Conservation (phyloP, 2,329 filamentous ascomycete species). For the Fonsecaea monophora region DNA sequence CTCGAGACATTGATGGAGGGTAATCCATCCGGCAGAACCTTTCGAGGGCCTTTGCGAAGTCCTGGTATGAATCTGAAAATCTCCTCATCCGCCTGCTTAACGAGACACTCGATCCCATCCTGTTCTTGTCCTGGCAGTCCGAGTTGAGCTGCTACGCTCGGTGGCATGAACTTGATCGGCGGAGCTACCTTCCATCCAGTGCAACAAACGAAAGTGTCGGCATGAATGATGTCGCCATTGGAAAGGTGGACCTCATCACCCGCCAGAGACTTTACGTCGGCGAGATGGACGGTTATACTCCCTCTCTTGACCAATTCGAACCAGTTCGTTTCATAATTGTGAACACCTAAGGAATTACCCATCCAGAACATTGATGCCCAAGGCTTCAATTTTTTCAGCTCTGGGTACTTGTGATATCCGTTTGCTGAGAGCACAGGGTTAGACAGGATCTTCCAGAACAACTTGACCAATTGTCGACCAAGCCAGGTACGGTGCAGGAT, state of each 20-base stretch:
- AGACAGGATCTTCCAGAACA: constrained; percentile 61
- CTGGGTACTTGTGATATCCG: constrained; percentile 53
- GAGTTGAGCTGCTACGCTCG: constrained; percentile 41
- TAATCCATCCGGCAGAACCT: background rate
- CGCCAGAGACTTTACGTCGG: constrained; percentile 19
- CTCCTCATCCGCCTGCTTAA: constrained; percentile 53
- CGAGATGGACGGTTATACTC: constrained; percentile 61
- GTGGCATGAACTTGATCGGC: constrained; percentile 54
- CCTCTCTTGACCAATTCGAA: constrained; percentile 63
- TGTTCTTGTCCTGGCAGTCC: constrained; percentile 2
- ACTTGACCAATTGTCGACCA: constrained; percentile 56
- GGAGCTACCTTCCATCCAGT: constrained; percentile 64
- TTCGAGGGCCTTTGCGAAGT: constrained; percentile 1
- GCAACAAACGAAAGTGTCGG: constrained; percentile 60
- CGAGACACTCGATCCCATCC: constrained; percentile 31
- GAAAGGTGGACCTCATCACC: constrained; percentile 55
- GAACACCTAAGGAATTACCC: constrained; percentile 63
- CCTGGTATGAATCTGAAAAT: constrained; percentile 44
- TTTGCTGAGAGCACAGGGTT: constrained; percentile 58
- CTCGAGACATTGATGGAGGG: constrained; percentile 42
- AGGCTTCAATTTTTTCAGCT: constrained; percentile 53
- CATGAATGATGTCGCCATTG: constrained; percentile 52
- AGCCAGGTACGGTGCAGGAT: constrained; percentile 61
- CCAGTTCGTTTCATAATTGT: constrained; percentile 66
- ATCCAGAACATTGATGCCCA: constrained; percentile 60